phyloP scores from a whole-genome alignment of 176 grass and related monocot species.

The Secale cereale region DNA sequence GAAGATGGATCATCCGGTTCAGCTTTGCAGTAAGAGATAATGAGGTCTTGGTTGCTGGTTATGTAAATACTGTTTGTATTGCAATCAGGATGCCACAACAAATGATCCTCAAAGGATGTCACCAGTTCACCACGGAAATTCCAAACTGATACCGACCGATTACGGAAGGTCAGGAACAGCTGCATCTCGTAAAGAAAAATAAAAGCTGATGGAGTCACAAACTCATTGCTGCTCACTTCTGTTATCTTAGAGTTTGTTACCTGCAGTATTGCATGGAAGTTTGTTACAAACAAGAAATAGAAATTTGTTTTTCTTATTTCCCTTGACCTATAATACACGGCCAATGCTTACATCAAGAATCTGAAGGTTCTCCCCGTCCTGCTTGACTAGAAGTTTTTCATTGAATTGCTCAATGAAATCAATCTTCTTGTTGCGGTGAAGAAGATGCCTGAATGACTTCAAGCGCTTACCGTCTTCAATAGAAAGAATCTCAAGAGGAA shows the following conservation, averaged over 20 bases:
- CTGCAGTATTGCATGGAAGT: conserved; percentile 28
- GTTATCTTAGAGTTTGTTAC: conserved; percentile 51
- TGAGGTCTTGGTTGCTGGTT: conserved; percentile 63
- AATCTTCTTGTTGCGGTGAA: conserved; percentile 64
- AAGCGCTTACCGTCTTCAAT: conserved; percentile 65
- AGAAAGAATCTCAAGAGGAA: conserved; percentile 58
- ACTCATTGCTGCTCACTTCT: conserved; percentile 63
- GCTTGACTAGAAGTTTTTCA: conserved; percentile 74
- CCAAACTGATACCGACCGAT: conserved; percentile 53
- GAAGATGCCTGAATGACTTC: conserved; percentile 60
- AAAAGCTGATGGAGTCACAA: conserved; percentile 66
- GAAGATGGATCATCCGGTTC: conserved; percentile 46
- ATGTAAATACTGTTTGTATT: conserved; percentile 75
- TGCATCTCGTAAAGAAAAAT: conserved; percentile 72
- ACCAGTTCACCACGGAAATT: conserved; percentile 73
- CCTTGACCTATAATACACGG: neutral
- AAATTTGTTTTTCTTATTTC: neutral
- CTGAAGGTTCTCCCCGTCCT: conserved; percentile 69
- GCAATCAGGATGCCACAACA: conserved; percentile 71
- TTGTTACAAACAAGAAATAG: conserved; percentile 13
- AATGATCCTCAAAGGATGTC: conserved; percentile 66
- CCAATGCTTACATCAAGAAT: conserved; percentile 50
- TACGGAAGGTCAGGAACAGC: conserved; percentile 57
- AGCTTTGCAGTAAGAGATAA: conserved; percentile 63
- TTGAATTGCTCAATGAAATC: conserved; percentile 75